Base-by-base conservation (phyloP, 1,139 yeast genomes). In the Suhomyces bribrorum region DNA sequence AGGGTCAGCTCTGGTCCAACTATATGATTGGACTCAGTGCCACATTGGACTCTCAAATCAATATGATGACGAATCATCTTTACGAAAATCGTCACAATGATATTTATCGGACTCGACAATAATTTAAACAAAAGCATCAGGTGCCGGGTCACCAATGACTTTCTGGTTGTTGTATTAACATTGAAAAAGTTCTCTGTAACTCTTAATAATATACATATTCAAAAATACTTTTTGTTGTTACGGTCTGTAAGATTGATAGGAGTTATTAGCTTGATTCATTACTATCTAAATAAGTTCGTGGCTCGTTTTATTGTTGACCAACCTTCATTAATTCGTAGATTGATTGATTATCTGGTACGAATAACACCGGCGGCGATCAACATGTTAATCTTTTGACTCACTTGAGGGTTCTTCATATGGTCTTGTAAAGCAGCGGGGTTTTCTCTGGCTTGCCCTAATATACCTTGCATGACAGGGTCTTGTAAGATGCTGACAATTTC, bases 341-440 rank as follows among this genome's bases (percentile, higher is more conserved):
- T 23, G 17, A 11, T 16, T 26, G 41, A 29, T 62, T 78, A 88
- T 61, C 96, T 82, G 29, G 97, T 89, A 64, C 96, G 86, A 59
- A 94, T 90, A 43, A 94, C 88, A 61, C 99, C 99, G 23, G 98
- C 97, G 41, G 97, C 95, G 60, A 90, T 84, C 66, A 94, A 78
- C 58, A 86, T 78, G 62, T 86, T 86, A 56, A 94, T 83, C 80
- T 92, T 94, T 64, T 82, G 83, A 56, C 83, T 79, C 38, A 94
- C 89, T 49, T 83, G 95, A 26, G 98, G 97, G 67, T 92, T 94
- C 74, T 80, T 86, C 97, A 94, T 89, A 67, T 94, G 98, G 53
- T 92, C 97, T 61, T 87, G 94, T 53, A 94, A 77, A 34, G 98
- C 97, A 36, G 96, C 96, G 32, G 98, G 98, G 61, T 94, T 86